Evolutionary conservation across 2,329 filamentous ascomycete species (phyloP), one percentile per base, ranked within the genome.

Genomic region (Monilinia vaccinii-corymbosi): DNA sequence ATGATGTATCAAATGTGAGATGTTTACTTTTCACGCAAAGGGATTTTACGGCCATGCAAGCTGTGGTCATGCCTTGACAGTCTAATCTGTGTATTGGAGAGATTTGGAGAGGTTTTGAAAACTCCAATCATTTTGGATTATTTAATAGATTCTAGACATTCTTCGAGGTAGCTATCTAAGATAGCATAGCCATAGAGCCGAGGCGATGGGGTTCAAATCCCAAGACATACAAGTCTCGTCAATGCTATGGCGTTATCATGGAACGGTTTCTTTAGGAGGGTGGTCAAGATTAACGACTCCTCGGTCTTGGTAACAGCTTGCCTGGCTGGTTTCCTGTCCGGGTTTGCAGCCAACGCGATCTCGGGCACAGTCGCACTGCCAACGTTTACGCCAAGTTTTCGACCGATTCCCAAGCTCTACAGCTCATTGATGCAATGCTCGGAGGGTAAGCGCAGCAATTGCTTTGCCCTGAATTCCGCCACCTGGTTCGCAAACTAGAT

Each of bases 251-350:
- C 49, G 42, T 25, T 14, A 3, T 40, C 38, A 46, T 21, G 5
- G 16, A 25, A 31, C 8, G 6, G 32, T 28, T 21, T 16, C 21
- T n/a, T 53, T 31, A 13, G 18, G 2, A 21, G 23, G 34, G 3
- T 1, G 28, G 9, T 8, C 8, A 44, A 10, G 8, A 31, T 21
- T 40, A 31, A 36, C 13, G 18, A 49, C 25, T 13, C 6, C 4
- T 31, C 42, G 55, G 55, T 58, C n/a, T 38, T 58, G 7, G 55
- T 58, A 16, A 58, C 45, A n/a, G 46, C 55, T 31, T 58, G 55
- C 23, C 45, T 58, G 40, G 55, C 45, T 58, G 55, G 55, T 6
- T 58, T 58, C 5, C 34, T 58, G 10, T 58, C 49, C 28, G 55
- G 55, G 2, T 58, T 58, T 3, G 21, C 55, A 13, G 55, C 55